phyloP scores from a whole-genome alignment of 805 yeast species.

The Kregervanrija pseudodelftensis region DNA sequence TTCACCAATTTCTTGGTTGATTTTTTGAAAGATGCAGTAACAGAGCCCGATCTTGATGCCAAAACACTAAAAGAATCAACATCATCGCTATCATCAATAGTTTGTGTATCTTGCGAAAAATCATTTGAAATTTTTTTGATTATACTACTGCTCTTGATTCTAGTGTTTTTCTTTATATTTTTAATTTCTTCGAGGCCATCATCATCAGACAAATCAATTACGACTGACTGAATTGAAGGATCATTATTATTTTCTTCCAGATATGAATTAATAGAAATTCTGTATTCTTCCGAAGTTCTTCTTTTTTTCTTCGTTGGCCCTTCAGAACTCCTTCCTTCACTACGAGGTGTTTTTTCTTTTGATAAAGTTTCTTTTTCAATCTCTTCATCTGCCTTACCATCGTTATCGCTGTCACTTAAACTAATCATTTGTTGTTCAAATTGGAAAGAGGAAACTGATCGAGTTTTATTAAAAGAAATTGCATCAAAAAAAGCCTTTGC shows the following conservation, averaged over 20 bases:
- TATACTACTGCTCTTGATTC: constrained; percentile 51
- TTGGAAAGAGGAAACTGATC: constrained; percentile 7
- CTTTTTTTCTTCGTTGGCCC: constrained; percentile 27
- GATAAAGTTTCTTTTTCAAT: constrained; percentile 22
- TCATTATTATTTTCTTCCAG: constrained; percentile 22
- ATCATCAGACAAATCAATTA: constrained; percentile 28
- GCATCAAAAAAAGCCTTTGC: constrained; percentile 13
- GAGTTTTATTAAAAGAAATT: constrained; percentile 6
- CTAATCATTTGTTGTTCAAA: constrained; percentile 14
- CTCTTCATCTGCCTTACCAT: constrained; percentile 16
- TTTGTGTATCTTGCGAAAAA: background rate
- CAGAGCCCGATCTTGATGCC: constrained; percentile 18
- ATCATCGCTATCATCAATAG: constrained; percentile 6
- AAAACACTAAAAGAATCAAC: constrained; percentile 16
- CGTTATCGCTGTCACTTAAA: constrained; percentile 11
- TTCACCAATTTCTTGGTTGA: constrained; percentile 10
- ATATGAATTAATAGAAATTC: constrained; percentile 10
- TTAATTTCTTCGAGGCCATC: constrained; percentile 32
- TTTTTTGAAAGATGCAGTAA: constrained; percentile 24
- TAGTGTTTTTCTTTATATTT: constrained; percentile 19
- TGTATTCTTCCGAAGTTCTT: constrained; percentile 18
- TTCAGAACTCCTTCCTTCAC: constrained; percentile 1
- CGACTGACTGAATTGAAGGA: constrained; percentile 22
- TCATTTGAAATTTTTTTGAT: background rate
- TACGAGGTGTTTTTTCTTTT: constrained; percentile 4